Conservation (phyloP, 1,284 basidiomycete species). For the Retiboletus flavoniger region DNA sequence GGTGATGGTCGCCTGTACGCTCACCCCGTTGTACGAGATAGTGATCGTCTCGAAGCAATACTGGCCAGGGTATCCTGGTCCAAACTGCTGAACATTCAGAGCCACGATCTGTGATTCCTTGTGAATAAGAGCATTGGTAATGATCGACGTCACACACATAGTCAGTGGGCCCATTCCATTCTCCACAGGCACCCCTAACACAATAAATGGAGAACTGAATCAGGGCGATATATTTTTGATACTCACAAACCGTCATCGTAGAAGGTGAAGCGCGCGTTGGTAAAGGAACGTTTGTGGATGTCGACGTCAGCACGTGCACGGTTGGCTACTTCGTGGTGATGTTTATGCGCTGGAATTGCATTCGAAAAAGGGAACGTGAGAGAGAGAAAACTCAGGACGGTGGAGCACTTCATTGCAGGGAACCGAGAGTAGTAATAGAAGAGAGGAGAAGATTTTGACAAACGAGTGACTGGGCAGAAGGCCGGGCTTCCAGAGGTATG, state of each 20-base stretch:
- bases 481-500: conserved; percentile 13
- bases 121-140: conserved; percentile 3
- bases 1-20: conserved; percentile 56
- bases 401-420: conserved; percentile 24
- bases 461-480: conserved; percentile 31
- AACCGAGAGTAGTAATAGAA: neutral
- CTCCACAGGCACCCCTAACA: conserved; percentile 56
- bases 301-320: conserved; percentile 41
- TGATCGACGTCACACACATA: conserved; percentile 43
- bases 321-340: conserved; percentile 44
- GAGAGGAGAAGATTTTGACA: conserved; percentile 7
- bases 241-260: conserved; percentile 59
- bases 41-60: conserved; percentile 64
- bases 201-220: neutral
- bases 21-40: conserved; percentile 61
- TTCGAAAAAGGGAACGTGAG: conserved; percentile 39
- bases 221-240: neutral
- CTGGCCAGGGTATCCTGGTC: conserved; percentile 53
- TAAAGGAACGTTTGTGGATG: conserved; percentile 37
- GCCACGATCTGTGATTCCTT: conserved; percentile 43
- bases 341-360: conserved; percentile 34
- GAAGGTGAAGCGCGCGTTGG: conserved; percentile 44
- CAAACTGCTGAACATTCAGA: conserved; percentile 50
- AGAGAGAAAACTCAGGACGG: conserved; percentile 30
- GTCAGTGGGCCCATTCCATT: conserved; percentile 41